phyloP scores from a whole-genome alignment of 495 filamentous ascomycete species.

The Pseudoneurospora amorphoporcata region DNA sequence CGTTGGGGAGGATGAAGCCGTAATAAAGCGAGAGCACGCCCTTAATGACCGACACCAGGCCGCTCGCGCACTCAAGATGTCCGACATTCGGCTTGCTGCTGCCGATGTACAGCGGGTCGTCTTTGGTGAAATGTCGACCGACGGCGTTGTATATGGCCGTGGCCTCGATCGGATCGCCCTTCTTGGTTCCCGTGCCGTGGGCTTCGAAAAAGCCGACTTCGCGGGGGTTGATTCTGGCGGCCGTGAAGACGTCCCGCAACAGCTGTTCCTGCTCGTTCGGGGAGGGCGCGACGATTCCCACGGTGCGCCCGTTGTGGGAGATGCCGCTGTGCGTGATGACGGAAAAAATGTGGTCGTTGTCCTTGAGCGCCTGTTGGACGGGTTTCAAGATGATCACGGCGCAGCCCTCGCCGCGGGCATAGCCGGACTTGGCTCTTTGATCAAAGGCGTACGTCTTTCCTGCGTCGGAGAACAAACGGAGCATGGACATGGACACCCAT shows the following conservation, averaged over 20 bases:
- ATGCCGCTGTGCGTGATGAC: slow-evolving; percentile 44
- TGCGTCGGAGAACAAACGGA: slow-evolving; percentile 25
- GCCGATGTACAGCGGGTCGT: slow-evolving; percentile 42
- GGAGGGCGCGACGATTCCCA: slow-evolving; percentile 45
- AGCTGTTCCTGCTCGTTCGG: slow-evolving; percentile 40
- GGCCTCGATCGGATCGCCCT: slow-evolving; percentile 53
- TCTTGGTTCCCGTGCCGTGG: slow-evolving; percentile 50
- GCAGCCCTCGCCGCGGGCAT: slow-evolving; percentile 33
- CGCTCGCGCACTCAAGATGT: slow-evolving; percentile 47
- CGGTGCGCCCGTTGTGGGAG: slow-evolving; percentile 46
- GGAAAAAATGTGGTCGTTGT: slow-evolving; percentile 45
- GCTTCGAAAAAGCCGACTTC: slow-evolving; percentile 41
- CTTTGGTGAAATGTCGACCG: slow-evolving; percentile 21
- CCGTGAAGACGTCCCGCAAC: slow-evolving; percentile 32
- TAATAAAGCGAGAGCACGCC: slow-evolving; percentile 48
- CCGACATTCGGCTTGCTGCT: slow-evolving; percentile 52
- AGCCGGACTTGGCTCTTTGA: slow-evolving; percentile 33
- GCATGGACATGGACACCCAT: slow-evolving; percentile 30
- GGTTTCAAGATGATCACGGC: slow-evolving; percentile 42
- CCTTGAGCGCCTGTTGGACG: slow-evolving; percentile 38
- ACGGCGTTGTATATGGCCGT: slow-evolving; percentile 43
- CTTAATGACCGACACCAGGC: slow-evolving; percentile 50
- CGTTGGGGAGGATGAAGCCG: slow-evolving; percentile 39
- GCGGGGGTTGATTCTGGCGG: slow-evolving; percentile 28
- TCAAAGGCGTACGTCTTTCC: slow-evolving; percentile 33